These are phyloP conservation scores for Aspergillus incahuasiensis DNA, from an alignment of 495 filamentous ascomycete species.

Conservation along the genomic window DNA sequence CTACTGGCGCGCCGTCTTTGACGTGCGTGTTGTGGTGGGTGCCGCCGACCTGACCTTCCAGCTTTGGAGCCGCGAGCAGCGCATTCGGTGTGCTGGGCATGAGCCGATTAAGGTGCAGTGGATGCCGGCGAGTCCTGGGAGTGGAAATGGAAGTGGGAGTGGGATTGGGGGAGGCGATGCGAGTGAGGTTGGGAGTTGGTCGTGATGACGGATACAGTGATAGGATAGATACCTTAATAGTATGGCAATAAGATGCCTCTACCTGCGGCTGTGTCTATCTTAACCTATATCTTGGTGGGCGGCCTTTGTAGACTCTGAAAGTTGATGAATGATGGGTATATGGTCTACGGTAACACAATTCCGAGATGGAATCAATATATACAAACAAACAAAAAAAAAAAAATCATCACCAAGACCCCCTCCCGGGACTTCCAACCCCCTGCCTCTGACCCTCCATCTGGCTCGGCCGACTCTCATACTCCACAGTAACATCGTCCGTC, in stretches of 20 bases:
- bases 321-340: too few species aligned
- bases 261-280: too few species aligned
- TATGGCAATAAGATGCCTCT: too few species aligned
- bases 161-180: background rate
- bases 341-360: too few species aligned
- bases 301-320: too few species aligned
- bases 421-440: background rate
- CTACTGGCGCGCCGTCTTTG: conserved; percentile 47
- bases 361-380: too few species aligned
- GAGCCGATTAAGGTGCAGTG: conserved; percentile 48
- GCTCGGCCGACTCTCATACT: conserved; percentile 30
- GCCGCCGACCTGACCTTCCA: conserved; percentile 54
- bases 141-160: background rate
- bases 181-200: background rate
- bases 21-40: conserved; percentile 49
- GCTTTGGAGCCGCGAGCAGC: conserved; percentile 46
- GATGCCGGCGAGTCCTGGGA: conserved; percentile 19
- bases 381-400: background rate
- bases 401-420: background rate
- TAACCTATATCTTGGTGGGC: too few species aligned
- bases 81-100: conserved; percentile 39
- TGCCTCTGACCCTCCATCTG: background rate
- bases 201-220: too few species aligned
- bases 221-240: too few species aligned
- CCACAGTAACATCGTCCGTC: conserved; percentile 28